These are phyloP conservation scores for Neonectria magnoliae DNA, from an alignment of 2,329 filamentous ascomycete species.

Conservation along the genomic window DNA sequence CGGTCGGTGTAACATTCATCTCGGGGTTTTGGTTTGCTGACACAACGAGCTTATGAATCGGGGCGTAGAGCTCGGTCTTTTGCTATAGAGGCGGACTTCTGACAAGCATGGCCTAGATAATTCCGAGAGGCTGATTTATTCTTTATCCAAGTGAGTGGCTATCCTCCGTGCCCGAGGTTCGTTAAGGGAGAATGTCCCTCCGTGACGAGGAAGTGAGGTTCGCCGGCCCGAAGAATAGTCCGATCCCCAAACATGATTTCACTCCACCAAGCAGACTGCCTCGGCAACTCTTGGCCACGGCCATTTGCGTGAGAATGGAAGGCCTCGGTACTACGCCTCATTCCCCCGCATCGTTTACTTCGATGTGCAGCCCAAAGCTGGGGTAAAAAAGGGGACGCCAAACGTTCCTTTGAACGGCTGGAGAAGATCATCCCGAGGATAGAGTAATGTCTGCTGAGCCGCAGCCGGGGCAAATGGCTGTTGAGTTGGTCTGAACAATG, in stretches of 20 bases:
- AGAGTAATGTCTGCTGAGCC: slow-evolving; percentile 6
- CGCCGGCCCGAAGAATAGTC: slow-evolving; percentile 17
- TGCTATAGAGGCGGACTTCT: not conserved
- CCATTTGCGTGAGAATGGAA: not conserved
- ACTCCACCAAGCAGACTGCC: slow-evolving; percentile 20
- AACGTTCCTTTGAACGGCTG: not conserved
- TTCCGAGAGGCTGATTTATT: not conserved
- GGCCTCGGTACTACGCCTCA: slow-evolving; percentile 29
- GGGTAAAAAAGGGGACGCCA: slow-evolving; percentile 4
- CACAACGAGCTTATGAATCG: slow-evolving; percentile 12
- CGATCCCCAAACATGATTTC: slow-evolving; percentile 4
- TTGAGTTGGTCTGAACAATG: not conserved
- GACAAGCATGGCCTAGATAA: no score
- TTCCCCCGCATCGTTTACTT: slow-evolving; percentile 34
- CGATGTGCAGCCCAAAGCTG: slow-evolving; percentile 5
- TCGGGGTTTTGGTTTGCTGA: not conserved
- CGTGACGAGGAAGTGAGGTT: not conserved
- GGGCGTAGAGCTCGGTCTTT: not conserved
- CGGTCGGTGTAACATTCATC: slow-evolving; percentile 10
- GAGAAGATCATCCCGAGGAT: slow-evolving; percentile 18
- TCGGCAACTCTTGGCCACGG: slow-evolving; percentile 32
- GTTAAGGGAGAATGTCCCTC: no score
- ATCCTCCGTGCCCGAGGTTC: no score
- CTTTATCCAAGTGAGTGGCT: not conserved
- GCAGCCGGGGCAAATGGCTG: slow-evolving; percentile 29